A percentile compares a stretch with the other conserved stretches of the same genome.
Evolutionary conservation across 1,284 basidiomycete species (phyloP).

Genomic region (Apiotrichum gracile): DNA sequence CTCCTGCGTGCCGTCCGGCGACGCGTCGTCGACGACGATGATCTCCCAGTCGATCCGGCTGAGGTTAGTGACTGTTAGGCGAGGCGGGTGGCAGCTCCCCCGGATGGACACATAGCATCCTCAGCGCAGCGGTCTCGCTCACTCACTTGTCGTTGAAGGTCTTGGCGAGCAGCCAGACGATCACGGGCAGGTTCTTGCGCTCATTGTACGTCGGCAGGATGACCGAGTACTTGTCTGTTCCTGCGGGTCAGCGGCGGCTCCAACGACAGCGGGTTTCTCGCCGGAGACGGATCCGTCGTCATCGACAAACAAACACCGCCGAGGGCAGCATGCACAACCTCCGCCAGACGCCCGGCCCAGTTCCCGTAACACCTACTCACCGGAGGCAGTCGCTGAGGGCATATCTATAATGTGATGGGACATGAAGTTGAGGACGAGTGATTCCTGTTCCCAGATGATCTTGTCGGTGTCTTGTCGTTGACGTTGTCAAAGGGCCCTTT

Average conservation of each 20-base stretch:
- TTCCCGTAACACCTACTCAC: neutral
- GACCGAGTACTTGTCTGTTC: slow-evolving; percentile 65
- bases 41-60: slow-evolving; percentile 70
- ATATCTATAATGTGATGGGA: slow-evolving; percentile 25
- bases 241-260: slow-evolving; percentile 7
- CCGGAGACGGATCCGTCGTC: no score
- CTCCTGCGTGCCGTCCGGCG: slow-evolving; percentile 86
- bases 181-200: slow-evolving; percentile 80
- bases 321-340: neutral
- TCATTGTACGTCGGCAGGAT: slow-evolving; percentile 92
- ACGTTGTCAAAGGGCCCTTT: neutral
- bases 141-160: slow-evolving; percentile 70
- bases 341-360: no score
- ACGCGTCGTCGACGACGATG: slow-evolving; percentile 83
- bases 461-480: neutral
- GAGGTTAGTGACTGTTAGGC: slow-evolving; percentile 8
- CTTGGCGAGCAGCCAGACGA: slow-evolving; percentile 72
- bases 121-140: no score
- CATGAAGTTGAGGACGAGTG: neutral
- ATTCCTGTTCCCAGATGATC: no score
- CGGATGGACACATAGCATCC: no score
- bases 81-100: no score
- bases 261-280: neutral
- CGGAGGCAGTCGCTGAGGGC: slow-evolving; percentile 10
- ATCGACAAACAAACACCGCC: no score